phyloP scores from a whole-genome alignment of 257 asterid genomes.

The Solanum sejunctum region DNA sequence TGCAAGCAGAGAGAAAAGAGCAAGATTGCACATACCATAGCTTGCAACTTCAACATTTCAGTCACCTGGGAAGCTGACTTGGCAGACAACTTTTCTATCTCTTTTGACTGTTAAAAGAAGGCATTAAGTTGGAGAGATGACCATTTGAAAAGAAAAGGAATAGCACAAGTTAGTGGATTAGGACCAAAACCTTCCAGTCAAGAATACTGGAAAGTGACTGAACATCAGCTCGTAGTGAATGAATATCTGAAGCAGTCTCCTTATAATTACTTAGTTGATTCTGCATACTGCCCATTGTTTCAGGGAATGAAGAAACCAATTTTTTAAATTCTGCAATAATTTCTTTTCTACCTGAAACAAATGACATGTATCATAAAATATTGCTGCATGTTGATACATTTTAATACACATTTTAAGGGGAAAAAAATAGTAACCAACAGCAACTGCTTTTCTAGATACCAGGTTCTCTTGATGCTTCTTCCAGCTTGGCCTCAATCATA shows the following conservation, averaged over 20 bases:
- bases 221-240: constrained; percentile 66
- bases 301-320: constrained; percentile 82
- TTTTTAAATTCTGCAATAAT: constrained; percentile 70
- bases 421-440: neutral
- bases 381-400: neutral
- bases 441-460: constrained; percentile 25
- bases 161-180: too few relatives aligned
- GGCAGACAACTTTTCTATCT: constrained; percentile 45
- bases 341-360: constrained; percentile 75
- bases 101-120: constrained; percentile 38
- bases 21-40: constrained; percentile 37
- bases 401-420: neutral
- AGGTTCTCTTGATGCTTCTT: constrained; percentile 70
- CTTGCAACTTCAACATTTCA: constrained; percentile 59
- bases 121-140: too few relatives aligned
- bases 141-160: neutral
- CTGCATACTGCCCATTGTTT: constrained; percentile 86
- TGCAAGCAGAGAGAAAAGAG: neutral
- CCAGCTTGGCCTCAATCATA: constrained; percentile 48
- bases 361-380: neutral
- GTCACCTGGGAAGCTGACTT: constrained; percentile 59
- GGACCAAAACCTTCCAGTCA: constrained; percentile 1
- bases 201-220: constrained; percentile 54
- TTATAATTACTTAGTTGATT: constrained; percentile 66
- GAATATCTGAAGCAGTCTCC: constrained; percentile 68